These are phyloP conservation scores for Kewa caespitosa DNA, from an alignment of 179 eudicot species.

Conservation along the genomic window DNA sequence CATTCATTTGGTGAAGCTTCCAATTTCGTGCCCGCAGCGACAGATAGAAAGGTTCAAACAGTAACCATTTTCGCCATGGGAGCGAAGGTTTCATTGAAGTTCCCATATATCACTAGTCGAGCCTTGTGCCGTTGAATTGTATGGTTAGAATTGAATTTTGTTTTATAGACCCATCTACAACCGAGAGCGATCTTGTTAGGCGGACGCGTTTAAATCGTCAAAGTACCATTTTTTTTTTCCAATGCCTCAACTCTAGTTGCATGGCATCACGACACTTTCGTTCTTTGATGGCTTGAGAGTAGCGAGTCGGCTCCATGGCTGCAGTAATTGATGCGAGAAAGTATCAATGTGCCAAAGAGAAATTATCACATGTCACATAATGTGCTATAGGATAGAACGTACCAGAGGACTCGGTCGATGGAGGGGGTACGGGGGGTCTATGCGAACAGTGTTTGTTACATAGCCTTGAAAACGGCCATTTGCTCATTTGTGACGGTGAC, in stretches of 20 bases:
- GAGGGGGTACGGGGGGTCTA: background rate
- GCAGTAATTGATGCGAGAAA: background rate
- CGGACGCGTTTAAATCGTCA: background rate
- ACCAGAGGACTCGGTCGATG: background rate
- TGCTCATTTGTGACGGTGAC: background rate
- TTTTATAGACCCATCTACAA: background rate
- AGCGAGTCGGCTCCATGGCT: background rate
- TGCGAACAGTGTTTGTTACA: background rate
- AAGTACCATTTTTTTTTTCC: background rate
- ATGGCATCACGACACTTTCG: background rate
- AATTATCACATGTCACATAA: background rate
- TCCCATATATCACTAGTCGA: background rate
- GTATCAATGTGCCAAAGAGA: background rate
- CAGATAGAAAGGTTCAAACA: background rate
- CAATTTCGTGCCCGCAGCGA: background rate
- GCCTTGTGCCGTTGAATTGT: background rate
- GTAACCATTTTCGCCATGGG: background rate
- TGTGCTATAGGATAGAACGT: background rate
- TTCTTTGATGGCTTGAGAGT: background rate
- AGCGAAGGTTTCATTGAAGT: background rate
- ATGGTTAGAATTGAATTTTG: background rate
- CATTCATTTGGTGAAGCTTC: background rate
- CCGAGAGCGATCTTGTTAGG: background rate
- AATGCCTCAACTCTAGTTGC: background rate
- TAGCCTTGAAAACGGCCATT: background rate